These are phyloP conservation scores for Schizophyllum commune DNA, from an alignment of 1,284 basidiomycete species.

Conservation along the genomic window DNA sequence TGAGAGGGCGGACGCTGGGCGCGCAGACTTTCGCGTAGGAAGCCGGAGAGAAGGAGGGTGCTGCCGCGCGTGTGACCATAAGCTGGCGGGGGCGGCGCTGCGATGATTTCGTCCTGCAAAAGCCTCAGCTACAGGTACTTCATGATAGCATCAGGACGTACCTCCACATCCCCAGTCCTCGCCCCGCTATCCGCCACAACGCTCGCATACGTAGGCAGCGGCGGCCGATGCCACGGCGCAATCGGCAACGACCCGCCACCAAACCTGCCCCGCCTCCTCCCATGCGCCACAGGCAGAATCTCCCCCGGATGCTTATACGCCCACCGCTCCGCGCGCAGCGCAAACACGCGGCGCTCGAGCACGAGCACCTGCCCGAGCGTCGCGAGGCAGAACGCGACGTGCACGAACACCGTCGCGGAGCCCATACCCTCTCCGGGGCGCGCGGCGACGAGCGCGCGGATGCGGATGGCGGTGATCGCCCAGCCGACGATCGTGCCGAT, in stretches of 20 bases:
- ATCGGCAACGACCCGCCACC: slow-evolving; percentile 32
- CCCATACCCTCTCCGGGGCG: slow-evolving; percentile 1
- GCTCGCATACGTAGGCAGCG: slow-evolving; percentile 63
- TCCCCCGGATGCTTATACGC: slow-evolving; percentile 48
- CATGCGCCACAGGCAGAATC: slow-evolving; percentile 35
- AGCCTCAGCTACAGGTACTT: background rate
- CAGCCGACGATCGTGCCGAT: slow-evolving; percentile 48
- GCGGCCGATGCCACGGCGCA: slow-evolving; percentile 63
- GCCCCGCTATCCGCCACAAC: slow-evolving; percentile 58
- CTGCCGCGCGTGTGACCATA: slow-evolving; percentile 68
- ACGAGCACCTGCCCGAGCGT: slow-evolving; percentile 48
- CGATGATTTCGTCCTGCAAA: slow-evolving; percentile 45
- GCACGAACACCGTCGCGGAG: slow-evolving; percentile 44
- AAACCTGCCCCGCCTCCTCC: slow-evolving; percentile 16
- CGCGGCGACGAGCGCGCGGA: slow-evolving; percentile 10
- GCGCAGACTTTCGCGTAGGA: slow-evolving; percentile 39
- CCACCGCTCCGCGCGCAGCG: slow-evolving; percentile 58
- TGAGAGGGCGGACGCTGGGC: slow-evolving; percentile 35
- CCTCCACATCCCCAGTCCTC: slow-evolving; percentile 66
- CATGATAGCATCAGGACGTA: background rate
- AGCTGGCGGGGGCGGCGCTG: slow-evolving; percentile 58
- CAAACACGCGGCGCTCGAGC: slow-evolving; percentile 55
- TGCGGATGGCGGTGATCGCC: slow-evolving; percentile 34
- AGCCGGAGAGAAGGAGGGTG: slow-evolving; percentile 50
- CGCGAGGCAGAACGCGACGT: slow-evolving; percentile 47